A percentile compares a stretch with the other conserved stretches of the same genome.
Evolutionary conservation across 139 green algal species (phyloP).

Genomic region (Coelastrella sp.): DNA sequence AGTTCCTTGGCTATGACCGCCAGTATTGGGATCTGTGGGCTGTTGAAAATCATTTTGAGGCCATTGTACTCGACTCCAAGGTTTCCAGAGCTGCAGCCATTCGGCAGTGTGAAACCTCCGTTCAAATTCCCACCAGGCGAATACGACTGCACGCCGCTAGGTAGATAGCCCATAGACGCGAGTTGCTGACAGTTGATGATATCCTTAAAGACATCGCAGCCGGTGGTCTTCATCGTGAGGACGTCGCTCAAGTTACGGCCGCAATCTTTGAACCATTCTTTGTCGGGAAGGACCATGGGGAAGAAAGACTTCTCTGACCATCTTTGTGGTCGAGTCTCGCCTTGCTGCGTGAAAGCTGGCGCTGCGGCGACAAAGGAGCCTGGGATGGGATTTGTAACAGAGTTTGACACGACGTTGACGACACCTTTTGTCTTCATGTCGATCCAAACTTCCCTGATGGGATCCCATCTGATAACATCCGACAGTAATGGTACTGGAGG

Average conservation of each 20-base stretch:
- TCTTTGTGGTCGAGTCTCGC: constrained; percentile 12
- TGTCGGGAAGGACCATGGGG: constrained; percentile 19
- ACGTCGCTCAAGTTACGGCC: constrained; percentile 2
- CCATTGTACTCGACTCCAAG: constrained; percentile 44
- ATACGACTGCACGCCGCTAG: constrained; percentile 35
- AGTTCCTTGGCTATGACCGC: constrained; percentile 46
- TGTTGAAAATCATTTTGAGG: constrained; percentile 44
- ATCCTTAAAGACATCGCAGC: constrained; percentile 41
- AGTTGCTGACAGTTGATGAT: constrained; percentile 44
- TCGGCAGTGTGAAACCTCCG: constrained; percentile 25
- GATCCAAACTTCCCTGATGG: constrained; percentile 9
- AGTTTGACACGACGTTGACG: constrained; percentile 30
- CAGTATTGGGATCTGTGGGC: constrained; percentile 35
- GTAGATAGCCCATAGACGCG: constrained; percentile 45
- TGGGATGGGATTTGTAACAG: not conserved
- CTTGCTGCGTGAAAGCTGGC: constrained; percentile 21
- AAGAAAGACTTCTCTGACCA: constrained; percentile 5
- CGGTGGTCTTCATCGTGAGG: not conserved
- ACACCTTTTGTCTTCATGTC: constrained; percentile 28
- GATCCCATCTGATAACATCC: constrained; percentile 31
- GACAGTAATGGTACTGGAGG: not conserved
- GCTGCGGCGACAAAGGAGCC: not conserved
- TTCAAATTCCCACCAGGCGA: not conserved
- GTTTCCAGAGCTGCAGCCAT: constrained; percentile 28
- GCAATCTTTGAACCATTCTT: constrained; percentile 23